These are phyloP conservation scores for Yamagishiella unicocca DNA, from an alignment of 139 green algal species.

Conservation along the genomic window DNA sequence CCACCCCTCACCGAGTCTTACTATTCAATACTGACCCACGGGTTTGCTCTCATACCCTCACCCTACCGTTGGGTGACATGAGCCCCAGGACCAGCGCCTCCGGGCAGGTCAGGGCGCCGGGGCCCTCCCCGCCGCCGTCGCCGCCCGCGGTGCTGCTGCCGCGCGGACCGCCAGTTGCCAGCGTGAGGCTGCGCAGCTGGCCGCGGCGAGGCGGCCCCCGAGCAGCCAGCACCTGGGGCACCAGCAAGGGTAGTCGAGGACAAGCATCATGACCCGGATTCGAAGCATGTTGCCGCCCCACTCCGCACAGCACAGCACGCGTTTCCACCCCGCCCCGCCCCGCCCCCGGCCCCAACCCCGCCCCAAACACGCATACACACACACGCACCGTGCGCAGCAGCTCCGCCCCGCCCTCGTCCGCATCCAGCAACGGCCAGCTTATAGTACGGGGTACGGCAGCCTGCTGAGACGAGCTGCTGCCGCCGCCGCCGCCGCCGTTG, in stretches of 20 bases:
- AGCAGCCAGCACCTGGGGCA: not conserved
- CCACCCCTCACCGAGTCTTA: too few relatives aligned
- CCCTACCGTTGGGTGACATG: conserved; percentile 38
- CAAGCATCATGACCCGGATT: too few relatives aligned
- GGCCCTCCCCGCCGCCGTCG: not conserved
- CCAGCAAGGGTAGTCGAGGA: not conserved
- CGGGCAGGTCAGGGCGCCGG: not conserved
- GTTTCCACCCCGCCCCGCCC: too few relatives aligned
- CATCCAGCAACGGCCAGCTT: not conserved
- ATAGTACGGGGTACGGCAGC: not conserved
- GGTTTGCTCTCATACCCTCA: too few relatives aligned
- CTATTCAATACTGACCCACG: too few relatives aligned
- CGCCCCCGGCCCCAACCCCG: too few relatives aligned
- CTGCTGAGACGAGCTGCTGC: not conserved
- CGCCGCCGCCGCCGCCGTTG: not conserved
- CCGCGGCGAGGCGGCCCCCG: not conserved
- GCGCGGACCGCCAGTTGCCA: not conserved
- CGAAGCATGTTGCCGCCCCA: too few relatives aligned
- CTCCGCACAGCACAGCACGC: too few relatives aligned
- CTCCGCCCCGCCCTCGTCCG: not conserved
- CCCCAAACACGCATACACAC: too few relatives aligned
- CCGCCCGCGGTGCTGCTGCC: not conserved
- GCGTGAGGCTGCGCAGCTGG: not conserved
- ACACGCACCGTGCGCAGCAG: not conserved
- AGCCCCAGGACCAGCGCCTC: conserved; percentile 32